Evolutionary conservation across 345 rosid genomes (phyloP).

Genomic region (Citrus hindsii): DNA sequence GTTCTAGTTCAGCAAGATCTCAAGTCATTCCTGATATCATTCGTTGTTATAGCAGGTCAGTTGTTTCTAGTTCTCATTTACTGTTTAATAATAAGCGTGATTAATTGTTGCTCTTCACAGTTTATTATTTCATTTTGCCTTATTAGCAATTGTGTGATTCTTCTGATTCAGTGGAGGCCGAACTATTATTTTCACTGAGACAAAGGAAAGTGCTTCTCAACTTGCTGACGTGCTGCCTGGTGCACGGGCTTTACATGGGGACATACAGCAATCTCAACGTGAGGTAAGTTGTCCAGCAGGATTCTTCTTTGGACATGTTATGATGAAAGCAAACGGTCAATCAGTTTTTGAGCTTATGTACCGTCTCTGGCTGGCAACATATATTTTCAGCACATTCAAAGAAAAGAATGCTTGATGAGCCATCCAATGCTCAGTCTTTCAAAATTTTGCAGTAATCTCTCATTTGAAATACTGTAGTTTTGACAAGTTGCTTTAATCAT

Average conservation of each 20-base stretch:
- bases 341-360: background rate
- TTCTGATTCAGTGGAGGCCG: slow-evolving; percentile 77
- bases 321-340: background rate
- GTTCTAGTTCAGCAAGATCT: slow-evolving; percentile 63
- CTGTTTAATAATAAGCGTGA: background rate
- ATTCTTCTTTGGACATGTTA: background rate
- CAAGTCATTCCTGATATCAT: slow-evolving; percentile 89
- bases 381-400: background rate
- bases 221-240: slow-evolving; percentile 84
- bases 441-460: background rate
- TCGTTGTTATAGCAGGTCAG: slow-evolving; percentile 87
- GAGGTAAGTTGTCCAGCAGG: slow-evolving; percentile 50
- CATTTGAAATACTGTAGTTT: background rate
- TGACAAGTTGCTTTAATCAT: background rate
- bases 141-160: background rate
- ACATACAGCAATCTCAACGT: slow-evolving; percentile 85
- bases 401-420: background rate
- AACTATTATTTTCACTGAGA: slow-evolving; percentile 87
- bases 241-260: slow-evolving; percentile 92
- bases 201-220: slow-evolving; percentile 81
- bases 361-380: background rate
- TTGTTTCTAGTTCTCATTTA: background rate
- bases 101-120: background rate
- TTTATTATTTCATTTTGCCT: background rate
- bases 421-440: background rate